Percentiles rank a stretch among this genome's conserved stretches.
phyloP scores from a whole-genome alignment of 805 yeast species.

The Yarrowia deformans region DNA sequence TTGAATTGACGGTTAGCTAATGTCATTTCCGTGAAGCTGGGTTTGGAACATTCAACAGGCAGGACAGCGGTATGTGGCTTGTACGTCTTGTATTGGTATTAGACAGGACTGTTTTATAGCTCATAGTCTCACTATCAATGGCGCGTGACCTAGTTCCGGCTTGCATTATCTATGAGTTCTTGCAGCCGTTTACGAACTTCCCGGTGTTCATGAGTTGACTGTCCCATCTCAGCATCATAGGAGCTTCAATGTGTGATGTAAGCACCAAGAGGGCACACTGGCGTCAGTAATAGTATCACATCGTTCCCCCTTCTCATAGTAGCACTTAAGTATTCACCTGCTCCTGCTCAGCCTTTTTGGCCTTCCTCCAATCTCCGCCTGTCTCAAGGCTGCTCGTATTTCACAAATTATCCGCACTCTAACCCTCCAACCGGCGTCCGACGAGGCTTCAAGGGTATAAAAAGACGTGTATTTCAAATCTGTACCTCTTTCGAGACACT shows the following conservation, averaged over 20 bases:
- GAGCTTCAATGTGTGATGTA: too few species aligned
- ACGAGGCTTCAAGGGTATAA: not conserved
- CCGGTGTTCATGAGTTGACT: too few species aligned
- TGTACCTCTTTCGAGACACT: not conserved
- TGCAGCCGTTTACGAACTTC: too few species aligned
- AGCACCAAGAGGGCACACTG: too few species aligned
- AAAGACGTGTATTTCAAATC: not conserved
- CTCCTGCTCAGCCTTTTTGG: too few species aligned
- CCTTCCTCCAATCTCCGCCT: not conserved
- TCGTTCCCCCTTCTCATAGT: too few species aligned
- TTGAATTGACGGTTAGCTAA: not conserved
- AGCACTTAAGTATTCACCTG: too few species aligned
- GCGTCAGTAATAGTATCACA: too few species aligned
- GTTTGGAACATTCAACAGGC: not conserved
- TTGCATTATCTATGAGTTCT: too few species aligned
- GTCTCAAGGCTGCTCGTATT: not conserved
- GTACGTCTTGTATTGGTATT: not conserved
- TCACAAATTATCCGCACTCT: not conserved
- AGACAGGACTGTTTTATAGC: not conserved
- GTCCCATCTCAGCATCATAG: not conserved
- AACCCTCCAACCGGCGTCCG: not conserved
- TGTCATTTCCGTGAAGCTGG: not conserved
- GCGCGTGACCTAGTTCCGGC: conserved; percentile 1
- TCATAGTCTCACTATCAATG: not conserved
- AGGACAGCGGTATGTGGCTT: not conserved